A percentile compares a stretch with the other conserved stretches of the same genome.
phyloP scores from a whole-genome alignment of 2,329 filamentous ascomycete genomes.

The Ophiocordyceps camponoti-rufipedis region DNA sequence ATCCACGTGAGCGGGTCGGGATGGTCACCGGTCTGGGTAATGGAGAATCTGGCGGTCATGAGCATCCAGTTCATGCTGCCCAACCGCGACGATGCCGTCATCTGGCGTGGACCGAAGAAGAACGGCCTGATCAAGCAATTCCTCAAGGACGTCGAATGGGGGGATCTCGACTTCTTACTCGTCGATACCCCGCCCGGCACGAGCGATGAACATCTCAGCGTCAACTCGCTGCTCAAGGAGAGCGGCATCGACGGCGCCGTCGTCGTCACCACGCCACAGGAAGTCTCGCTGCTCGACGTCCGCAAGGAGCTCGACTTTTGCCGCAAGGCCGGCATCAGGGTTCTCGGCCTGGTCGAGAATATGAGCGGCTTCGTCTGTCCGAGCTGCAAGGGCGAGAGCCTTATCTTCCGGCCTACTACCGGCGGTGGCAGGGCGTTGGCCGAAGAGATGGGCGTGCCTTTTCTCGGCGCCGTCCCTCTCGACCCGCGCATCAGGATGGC shows the following conservation, averaged over 20 bases:
- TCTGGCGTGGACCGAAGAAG: conserved; percentile 97
- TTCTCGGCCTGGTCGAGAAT: conserved; percentile 88
- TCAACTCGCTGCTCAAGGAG: conserved; percentile 81
- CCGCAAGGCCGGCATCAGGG: conserved; percentile 73
- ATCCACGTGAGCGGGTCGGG: conserved; percentile 80
- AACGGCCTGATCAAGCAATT: conserved; percentile 98
- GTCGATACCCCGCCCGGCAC: conserved; percentile 95
- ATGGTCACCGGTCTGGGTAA: conserved; percentile 91
- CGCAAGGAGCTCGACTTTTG: conserved; percentile 98
- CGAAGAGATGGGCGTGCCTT: conserved; percentile 72
- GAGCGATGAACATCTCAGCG: conserved; percentile 84
- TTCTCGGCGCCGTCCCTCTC: conserved; percentile 74
- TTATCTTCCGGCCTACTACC: conserved; percentile 85
- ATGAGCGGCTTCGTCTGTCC: conserved; percentile 97
- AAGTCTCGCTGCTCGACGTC: conserved; percentile 81
- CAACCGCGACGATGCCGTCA: conserved; percentile 82
- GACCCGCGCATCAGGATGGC: conserved; percentile 92
- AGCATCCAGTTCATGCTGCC: conserved; percentile 97
- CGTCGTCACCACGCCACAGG: conserved; percentile 86
- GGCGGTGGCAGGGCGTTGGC: conserved; percentile 70
- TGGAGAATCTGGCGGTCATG: conserved; percentile 90
- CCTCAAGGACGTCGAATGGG: conserved; percentile 95
- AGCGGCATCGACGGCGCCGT: conserved; percentile 88
- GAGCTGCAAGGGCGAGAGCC: conserved; percentile 61
- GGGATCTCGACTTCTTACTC: conserved; percentile 78